A percentile compares a stretch with the other conserved stretches of the same genome.
These are phyloP conservation scores for Microstegium vimineum DNA, from an alignment of 176 grass and related monocot species.

Conservation along the genomic window DNA sequence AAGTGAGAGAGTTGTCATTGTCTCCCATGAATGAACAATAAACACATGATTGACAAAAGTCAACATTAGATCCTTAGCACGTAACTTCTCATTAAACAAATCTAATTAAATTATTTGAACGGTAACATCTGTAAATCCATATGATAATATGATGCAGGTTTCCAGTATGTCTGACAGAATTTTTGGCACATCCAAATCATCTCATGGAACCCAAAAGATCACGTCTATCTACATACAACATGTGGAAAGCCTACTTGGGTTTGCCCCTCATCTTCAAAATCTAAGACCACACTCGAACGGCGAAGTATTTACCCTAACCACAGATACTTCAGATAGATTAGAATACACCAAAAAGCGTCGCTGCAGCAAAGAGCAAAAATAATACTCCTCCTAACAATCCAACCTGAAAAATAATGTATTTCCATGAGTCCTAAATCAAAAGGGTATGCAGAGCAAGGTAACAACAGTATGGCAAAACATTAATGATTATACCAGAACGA, in stretches of 20 bases:
- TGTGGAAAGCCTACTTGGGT: neutral
- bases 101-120: constrained; percentile 5
- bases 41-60: neutral
- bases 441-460: neutral
- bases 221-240: constrained; percentile 16
- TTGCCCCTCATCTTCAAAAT: neutral
- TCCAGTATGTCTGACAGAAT: neutral
- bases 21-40: neutral
- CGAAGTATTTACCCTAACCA: neutral
- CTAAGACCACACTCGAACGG: neutral
- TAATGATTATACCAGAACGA: neutral
- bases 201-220: neutral
- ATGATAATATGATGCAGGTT: neutral
- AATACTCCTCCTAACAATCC: constrained; percentile 78
- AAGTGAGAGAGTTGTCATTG: no score
- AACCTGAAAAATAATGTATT: constrained; percentile 45
- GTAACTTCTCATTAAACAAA: constrained; percentile 4
- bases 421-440: constrained; percentile 20
- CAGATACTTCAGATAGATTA: constrained; percentile 25
- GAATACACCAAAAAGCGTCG: constrained; percentile 81
- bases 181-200: constrained; percentile 10
- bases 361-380: constrained; percentile 76
- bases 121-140: neutral
- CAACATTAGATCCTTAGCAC: neutral
- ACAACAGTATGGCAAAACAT: neutral